phyloP scores from a whole-genome alignment of 495 filamentous ascomycete genomes.

The Podospora didyma region DNA sequence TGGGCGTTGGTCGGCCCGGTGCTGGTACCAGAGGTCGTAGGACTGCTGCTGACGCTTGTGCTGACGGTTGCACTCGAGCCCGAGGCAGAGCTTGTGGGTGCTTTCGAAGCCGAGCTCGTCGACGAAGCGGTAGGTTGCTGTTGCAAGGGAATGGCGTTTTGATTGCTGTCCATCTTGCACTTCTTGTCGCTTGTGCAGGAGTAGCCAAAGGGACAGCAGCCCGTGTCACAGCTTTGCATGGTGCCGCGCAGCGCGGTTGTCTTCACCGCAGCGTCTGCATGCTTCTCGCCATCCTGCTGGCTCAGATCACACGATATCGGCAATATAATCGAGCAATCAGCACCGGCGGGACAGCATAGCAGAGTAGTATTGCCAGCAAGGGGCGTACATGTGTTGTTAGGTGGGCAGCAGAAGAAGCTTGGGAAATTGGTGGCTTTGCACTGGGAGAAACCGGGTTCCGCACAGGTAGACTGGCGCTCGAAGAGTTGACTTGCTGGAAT shows the following conservation, averaged over 20 bases:
- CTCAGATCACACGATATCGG: constrained; percentile 68
- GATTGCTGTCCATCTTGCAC: constrained; percentile 37
- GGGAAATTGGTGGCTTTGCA: constrained; percentile 58
- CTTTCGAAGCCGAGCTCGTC: neutral
- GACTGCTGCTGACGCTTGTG: neutral
- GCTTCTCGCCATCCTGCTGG: constrained; percentile 57
- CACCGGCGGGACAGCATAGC: constrained; percentile 70
- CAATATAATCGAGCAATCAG: constrained; percentile 59
- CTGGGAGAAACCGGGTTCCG: constrained; percentile 25
- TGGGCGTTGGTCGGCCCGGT: neutral
- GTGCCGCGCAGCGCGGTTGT: constrained; percentile 58
- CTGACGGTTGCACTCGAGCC: neutral
- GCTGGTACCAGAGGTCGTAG: neutral
- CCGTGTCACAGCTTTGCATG: constrained; percentile 50
- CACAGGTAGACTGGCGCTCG: constrained; percentile 29
- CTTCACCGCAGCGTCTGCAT: constrained; percentile 63
- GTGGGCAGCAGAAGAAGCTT: constrained; percentile 70
- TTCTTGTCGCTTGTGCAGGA: constrained; percentile 50
- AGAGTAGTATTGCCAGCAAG: constrained; percentile 65
- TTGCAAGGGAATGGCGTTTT: constrained; percentile 25
- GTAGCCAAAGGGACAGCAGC: constrained; percentile 81
- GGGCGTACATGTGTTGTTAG: constrained; percentile 55
- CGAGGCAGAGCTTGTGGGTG: neutral
- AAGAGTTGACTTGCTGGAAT: constrained; percentile 28
- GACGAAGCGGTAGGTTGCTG: constrained; percentile 7